phyloP scores from a whole-genome alignment of 495 filamentous ascomycete genomes.

The Penicillium dipodomyicola region DNA sequence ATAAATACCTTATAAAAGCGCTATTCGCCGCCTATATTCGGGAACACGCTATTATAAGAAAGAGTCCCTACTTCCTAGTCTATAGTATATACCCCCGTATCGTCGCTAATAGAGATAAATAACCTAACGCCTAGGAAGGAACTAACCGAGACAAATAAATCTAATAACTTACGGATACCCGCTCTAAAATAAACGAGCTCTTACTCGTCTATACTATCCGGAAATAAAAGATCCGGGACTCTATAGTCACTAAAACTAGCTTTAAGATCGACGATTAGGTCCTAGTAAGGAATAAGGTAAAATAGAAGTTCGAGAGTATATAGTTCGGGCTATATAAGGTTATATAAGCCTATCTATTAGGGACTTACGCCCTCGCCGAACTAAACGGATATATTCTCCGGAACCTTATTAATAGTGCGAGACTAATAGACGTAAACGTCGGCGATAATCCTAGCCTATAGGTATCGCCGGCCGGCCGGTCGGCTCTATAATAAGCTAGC shows the following conservation, averaged over 20 bases:
- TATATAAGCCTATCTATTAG: background rate
- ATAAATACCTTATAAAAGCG: background rate
- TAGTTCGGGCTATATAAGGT: background rate
- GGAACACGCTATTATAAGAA: background rate
- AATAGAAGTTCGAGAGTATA: background rate
- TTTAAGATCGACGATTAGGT: background rate
- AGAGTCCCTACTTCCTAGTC: background rate
- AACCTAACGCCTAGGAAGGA: no score
- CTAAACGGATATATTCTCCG: background rate
- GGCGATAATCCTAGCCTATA: no score
- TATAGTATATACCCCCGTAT: background rate
- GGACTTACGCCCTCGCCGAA: background rate
- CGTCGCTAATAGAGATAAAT: background rate
- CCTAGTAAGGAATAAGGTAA: background rate
- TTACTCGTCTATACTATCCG: background rate
- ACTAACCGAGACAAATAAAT: no score
- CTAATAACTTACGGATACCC: no score
- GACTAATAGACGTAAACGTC: background rate
- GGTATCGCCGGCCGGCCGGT: background rate
- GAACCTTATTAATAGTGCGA: background rate
- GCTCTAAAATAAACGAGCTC: no score
- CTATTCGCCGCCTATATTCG: background rate
- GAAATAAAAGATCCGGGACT: background rate
- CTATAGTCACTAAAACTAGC: background rate
- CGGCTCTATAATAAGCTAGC: rapidly evolving